phyloP scores from a whole-genome alignment of 257 asterid genomes.

The Scutellaria baicalensis region DNA sequence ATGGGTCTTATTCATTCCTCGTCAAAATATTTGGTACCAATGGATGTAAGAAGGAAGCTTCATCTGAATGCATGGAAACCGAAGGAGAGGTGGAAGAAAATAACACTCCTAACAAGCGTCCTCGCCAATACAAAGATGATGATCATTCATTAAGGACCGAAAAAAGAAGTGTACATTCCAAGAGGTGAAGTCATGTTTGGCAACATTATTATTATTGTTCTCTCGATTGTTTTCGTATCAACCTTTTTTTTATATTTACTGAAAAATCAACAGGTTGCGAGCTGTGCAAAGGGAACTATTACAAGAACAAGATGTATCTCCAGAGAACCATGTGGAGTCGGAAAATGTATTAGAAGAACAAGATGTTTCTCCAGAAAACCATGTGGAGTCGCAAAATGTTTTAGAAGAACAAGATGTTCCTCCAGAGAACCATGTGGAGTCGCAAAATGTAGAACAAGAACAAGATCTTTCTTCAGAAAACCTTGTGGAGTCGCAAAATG shows the following conservation, averaged over 20 bases:
- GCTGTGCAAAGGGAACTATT: neutral
- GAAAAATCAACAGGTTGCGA: neutral
- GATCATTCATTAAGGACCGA: neutral
- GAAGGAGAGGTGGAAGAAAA: constrained; percentile 18
- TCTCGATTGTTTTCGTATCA: neutral
- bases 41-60: constrained; percentile 28
- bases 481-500: no score
- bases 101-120: neutral
- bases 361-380: no score
- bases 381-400: no score
- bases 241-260: neutral
- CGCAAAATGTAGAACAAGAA: no score
- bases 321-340: no score
- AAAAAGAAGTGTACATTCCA: neutral
- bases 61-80: neutral
- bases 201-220: neutral
- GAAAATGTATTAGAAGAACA: no score
- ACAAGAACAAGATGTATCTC: no score
- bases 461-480: no score
- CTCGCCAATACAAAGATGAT: neutral
- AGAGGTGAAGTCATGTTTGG: neutral
- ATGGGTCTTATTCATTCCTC: constrained; percentile 6
- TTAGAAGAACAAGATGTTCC: no score
- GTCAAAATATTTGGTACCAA: constrained; percentile 27
- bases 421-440: no score